These are phyloP conservation scores for Wickerhamiella sorbophila DNA, from an alignment of 805 yeast species.

Conservation along the genomic window DNA sequence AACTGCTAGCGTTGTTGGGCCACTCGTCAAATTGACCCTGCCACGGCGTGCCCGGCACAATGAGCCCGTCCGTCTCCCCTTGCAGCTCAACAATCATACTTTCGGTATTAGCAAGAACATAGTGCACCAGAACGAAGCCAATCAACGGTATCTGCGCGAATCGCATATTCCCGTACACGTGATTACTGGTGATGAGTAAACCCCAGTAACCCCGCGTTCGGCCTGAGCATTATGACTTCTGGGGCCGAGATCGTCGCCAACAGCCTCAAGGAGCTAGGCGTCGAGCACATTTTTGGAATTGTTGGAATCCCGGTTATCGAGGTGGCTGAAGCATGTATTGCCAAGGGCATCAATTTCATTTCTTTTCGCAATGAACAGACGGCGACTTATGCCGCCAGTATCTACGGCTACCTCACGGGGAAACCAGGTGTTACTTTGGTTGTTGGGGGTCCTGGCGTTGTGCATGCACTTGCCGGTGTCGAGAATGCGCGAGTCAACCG, in stretches of 20 bases:
- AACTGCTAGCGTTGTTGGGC: neutral
- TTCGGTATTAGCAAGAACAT: conserved; percentile 11
- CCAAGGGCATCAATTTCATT: conserved; percentile 40
- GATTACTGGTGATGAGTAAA: no score
- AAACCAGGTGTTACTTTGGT: conserved; percentile 53
- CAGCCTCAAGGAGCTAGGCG: conserved; percentile 35
- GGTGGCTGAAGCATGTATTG: conserved; percentile 47
- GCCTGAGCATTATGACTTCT: conserved; percentile 7
- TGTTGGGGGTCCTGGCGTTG: conserved; percentile 65
- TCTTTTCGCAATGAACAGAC: conserved; percentile 59
- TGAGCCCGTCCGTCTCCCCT: neutral
- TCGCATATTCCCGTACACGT: neutral
- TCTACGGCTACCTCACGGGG: conserved; percentile 51
- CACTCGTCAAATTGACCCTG: neutral
- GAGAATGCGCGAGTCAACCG: conserved; percentile 47
- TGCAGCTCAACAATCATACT: neutral
- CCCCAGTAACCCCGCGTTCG: no score
- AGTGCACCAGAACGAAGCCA: conserved; percentile 1
- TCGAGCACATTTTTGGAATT: conserved; percentile 47
- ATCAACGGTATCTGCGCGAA: neutral
- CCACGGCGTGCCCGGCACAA: neutral
- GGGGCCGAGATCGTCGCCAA: conserved; percentile 39
- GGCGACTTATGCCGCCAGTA: conserved; percentile 64
- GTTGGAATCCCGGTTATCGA: conserved; percentile 70
- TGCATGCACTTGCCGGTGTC: conserved; percentile 53